Conservation (phyloP, 139 green algal species). For the Coelastrella sp. region DNA sequence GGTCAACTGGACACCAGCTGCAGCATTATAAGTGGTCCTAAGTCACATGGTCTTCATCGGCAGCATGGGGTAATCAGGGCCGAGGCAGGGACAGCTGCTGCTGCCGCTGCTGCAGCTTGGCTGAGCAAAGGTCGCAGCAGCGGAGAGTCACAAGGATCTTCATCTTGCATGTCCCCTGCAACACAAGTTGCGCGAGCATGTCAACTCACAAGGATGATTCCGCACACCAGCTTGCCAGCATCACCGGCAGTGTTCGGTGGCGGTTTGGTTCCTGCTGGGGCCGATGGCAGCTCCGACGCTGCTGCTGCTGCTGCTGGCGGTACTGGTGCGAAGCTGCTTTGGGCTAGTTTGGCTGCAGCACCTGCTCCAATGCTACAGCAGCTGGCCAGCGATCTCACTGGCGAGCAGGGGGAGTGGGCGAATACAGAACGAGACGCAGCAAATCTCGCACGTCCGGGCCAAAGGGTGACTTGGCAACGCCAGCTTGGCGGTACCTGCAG, state of each 20-base stretch:
- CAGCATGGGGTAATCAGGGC: too few species aligned
- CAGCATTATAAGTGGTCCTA: conserved; percentile 1
- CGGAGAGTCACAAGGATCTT: neutral
- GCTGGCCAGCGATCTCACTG: neutral
- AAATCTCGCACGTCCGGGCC: neutral
- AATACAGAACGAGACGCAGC: neutral
- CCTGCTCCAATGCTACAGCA: conserved; percentile 10
- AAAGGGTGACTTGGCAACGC: too few species aligned
- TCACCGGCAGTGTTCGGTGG: conserved; percentile 3
- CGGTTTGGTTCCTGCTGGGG: too few species aligned
- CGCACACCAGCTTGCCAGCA: conserved; percentile 33
- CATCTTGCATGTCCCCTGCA: conserved; percentile 12
- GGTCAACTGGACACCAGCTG: neutral
- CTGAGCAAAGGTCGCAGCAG: neutral
- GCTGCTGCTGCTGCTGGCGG: neutral
- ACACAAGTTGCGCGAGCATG: neutral
- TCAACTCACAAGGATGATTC: neutral
- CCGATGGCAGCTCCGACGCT: neutral
- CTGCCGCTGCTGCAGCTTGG: neutral
- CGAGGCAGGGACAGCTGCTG: neutral
- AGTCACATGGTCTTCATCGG: too few species aligned
- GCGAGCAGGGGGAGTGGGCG: too few species aligned
- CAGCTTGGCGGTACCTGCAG: too few species aligned
- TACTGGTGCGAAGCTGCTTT: neutral
- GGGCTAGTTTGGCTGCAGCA: neutral